Conservation (phyloP, 257 asterid species). For the Leonotis leonurus region DNA sequence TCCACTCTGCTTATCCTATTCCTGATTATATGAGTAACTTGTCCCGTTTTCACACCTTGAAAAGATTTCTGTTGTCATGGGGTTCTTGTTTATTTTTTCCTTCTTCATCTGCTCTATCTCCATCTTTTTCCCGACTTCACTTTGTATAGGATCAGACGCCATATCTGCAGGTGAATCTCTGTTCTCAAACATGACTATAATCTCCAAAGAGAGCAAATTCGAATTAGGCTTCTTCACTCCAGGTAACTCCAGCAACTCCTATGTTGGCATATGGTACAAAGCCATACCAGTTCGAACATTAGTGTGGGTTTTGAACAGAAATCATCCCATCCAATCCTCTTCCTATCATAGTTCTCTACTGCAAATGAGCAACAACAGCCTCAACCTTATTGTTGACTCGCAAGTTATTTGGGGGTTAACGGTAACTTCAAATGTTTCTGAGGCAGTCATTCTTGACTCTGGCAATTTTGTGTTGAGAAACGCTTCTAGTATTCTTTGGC, state of each 20-base stretch:
- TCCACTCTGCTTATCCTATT: too few relatives aligned
- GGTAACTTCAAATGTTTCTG: background rate
- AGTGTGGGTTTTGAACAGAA: background rate
- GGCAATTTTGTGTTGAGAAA: slow-evolving; percentile 36
- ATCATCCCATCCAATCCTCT: background rate
- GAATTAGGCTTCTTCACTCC: slow-evolving; percentile 4
- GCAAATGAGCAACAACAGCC: background rate
- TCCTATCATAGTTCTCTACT: background rate
- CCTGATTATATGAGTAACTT: too few relatives aligned
- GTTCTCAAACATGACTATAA: background rate
- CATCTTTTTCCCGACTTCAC: background rate
- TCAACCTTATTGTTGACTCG: background rate
- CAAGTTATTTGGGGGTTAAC: background rate
- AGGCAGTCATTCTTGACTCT: slow-evolving; percentile 25
- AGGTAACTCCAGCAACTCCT: background rate
- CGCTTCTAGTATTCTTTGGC: slow-evolving; percentile 26
- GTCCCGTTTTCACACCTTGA: too few relatives aligned
- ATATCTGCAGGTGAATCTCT: background rate
- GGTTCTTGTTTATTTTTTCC: too few relatives aligned
- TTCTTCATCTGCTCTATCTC: background rate
- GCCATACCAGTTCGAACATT: background rate
- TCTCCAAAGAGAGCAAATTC: background rate
- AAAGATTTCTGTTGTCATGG: too few relatives aligned
- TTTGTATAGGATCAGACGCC: background rate
- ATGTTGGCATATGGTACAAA: slow-evolving; percentile 13